These are phyloP conservation scores for Phaeosphaeria sp. DNA, from an alignment of 2,329 filamentous ascomycete species.

Conservation along the genomic window DNA sequence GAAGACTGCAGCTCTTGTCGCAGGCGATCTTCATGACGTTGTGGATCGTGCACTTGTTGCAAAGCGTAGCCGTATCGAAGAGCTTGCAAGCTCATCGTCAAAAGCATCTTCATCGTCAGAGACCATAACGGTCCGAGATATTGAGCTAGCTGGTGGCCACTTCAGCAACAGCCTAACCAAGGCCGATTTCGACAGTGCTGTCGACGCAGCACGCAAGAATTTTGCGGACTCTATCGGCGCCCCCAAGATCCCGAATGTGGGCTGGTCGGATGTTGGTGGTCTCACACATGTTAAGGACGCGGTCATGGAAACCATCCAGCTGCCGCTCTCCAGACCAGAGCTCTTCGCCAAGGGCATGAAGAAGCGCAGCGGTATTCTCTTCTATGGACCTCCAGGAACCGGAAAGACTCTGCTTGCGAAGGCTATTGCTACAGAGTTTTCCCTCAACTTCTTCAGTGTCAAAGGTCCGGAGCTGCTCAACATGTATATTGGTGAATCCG, in stretches of 20 bases:
- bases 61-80: slow-evolving; percentile 75
- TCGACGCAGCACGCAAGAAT: slow-evolving; percentile 95
- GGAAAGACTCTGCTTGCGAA: slow-evolving; percentile 93
- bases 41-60: slow-evolving; percentile 87
- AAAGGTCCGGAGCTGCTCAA: slow-evolving; percentile 91
- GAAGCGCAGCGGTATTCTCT: slow-evolving; percentile 91
- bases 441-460: slow-evolving; percentile 92
- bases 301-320: slow-evolving; percentile 94
- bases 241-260: slow-evolving; percentile 96
- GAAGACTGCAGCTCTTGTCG: slow-evolving; percentile 94
- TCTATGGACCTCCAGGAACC: slow-evolving; percentile 89
- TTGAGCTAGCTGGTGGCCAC: slow-evolving; percentile 87
- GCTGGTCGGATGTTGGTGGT: slow-evolving; percentile 95
- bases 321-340: slow-evolving; percentile 89
- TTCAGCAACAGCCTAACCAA: slow-evolving; percentile 79
- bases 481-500: slow-evolving; percentile 96
- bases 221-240: slow-evolving; percentile 97
- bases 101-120: slow-evolving; percentile 41
- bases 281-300: slow-evolving; percentile 94
- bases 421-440: slow-evolving; percentile 92
- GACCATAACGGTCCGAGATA: slow-evolving; percentile 74
- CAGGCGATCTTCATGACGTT: slow-evolving; percentile 92
- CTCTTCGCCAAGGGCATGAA: slow-evolving; percentile 98
- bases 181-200: slow-evolving; percentile 87
- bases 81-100: slow-evolving; percentile 63